phyloP scores from a whole-genome alignment of 305 asterid species.

The Fraxinus greggii region DNA sequence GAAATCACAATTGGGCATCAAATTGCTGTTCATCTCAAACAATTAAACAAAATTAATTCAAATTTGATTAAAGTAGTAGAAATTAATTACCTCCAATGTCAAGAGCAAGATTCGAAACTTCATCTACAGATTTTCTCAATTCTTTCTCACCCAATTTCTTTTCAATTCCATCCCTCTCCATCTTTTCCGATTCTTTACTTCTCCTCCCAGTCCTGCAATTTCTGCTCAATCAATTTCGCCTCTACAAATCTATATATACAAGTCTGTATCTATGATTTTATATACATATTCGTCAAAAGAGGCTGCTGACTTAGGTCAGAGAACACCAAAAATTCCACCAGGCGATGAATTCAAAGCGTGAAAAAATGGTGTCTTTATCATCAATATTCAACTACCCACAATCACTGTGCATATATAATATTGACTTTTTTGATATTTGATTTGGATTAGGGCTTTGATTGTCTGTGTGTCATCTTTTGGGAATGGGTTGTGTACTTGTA shows the following conservation, averaged over 20 bases:
- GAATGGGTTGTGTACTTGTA: neutral
- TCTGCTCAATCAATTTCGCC: conserved; percentile 9
- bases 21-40: neutral
- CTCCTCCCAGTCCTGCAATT: neutral
- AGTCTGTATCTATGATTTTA: neutral
- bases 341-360: conserved; percentile 12
- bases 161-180: conserved; percentile 31
- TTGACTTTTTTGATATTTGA: neutral
- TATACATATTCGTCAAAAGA: conserved; percentile 25
- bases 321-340: neutral
- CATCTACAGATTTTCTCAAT: conserved; percentile 32
- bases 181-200: neutral
- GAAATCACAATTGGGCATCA: conserved; percentile 3
- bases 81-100: conserved; percentile 76
- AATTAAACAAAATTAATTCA: neutral
- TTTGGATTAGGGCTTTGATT: neutral
- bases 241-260: conserved; percentile 5
- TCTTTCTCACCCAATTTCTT: conserved; percentile 28
- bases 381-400: neutral
- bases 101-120: conserved; percentile 66
- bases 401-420: neutral
- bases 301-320: conserved; percentile 19
- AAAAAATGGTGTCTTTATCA: conserved; percentile 1
- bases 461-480: neutral
- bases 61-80: neutral